Evolutionary conservation across 257 asterid genomes (phyloP).

Genomic region (Plantago ovata): DNA sequence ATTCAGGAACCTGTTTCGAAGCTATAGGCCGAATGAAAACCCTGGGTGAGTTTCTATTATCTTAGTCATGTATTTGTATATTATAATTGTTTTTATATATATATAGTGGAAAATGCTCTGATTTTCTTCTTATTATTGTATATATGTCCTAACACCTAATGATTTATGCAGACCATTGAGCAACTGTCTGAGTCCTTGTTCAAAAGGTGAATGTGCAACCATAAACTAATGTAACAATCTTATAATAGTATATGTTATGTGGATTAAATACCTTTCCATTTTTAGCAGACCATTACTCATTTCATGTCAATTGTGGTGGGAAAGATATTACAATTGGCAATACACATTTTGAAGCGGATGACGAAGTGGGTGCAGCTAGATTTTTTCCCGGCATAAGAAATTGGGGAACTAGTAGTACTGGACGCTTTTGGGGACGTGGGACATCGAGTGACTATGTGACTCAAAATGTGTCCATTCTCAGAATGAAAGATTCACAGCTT

Average conservation of each 20-base stretch:
- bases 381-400: constrained; percentile 20
- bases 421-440: constrained; percentile 29
- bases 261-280: neutral
- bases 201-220: constrained; percentile 24
- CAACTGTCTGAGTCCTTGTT: constrained; percentile 30
- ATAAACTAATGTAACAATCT: neutral
- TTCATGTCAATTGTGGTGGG: constrained; percentile 53
- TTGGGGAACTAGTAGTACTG: constrained; percentile 51
- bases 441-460: constrained; percentile 17
- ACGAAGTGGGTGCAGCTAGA: constrained; percentile 29
- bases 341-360: constrained; percentile 34
- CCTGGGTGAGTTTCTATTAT: constrained; percentile 27
- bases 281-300: constrained; percentile 29
- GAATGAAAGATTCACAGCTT: constrained; percentile 28
- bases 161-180: constrained; percentile 21
- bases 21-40: constrained; percentile 22
- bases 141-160: neutral
- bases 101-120: too few species aligned
- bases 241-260: neutral
- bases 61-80: neutral
- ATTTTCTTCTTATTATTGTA: too few species aligned
- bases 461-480: constrained; percentile 31
- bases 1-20: constrained; percentile 46
- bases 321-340: constrained; percentile 18
- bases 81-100: too few species aligned